Evolutionary conservation across 257 asterid genomes (phyloP), one percentile per base, ranked within the genome.

Genomic region (Apocynum venetum): DNA sequence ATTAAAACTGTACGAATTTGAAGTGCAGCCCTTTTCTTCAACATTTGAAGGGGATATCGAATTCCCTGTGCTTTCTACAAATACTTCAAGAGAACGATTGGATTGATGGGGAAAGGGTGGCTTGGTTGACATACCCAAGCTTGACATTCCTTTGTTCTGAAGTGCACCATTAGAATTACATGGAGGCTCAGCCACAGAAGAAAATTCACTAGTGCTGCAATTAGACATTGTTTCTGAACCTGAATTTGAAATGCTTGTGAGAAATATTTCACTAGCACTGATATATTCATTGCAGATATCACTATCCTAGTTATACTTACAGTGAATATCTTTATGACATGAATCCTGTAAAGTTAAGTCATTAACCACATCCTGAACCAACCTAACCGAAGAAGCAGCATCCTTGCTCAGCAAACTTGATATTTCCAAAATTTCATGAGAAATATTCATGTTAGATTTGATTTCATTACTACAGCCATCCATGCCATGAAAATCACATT

Each of bases 31-130:
- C 69, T 82, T 82, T 48, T 80, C 78, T 75, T 36, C 76, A 51
- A 77, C 81, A 70, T 74, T 66, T 76, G 84, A 77, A 84, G 79
- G 56, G 59, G 90, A 80, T 25, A 51, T 75, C 44, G 43, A 47
- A 81, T 70, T 75, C 56, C 49, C 83, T 3, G 57, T 13, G 31
- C 47, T 75, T 72, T 82, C 74, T 8, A 73, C 73, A 74, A 81
- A 66, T 19, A 46, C 80, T 46, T 83, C 84, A 74, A 15, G 48
- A 71, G 72, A 72, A 60, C 46, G 51, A 67, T 82, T 64, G 61
- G 46, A 80, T 53, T 59, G 78, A 55, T 61, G 63, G 10, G 75
- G 38, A 40, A 57, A 71, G 76, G 49, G 73, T 9, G 52, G 81
- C 61, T 76, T 68, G 47, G 17, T 68, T 47, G 91, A 80, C 57